Base-by-base conservation (phyloP, 1,284 basidiomycete species). In the Afroboletus lepidellus region DNA sequence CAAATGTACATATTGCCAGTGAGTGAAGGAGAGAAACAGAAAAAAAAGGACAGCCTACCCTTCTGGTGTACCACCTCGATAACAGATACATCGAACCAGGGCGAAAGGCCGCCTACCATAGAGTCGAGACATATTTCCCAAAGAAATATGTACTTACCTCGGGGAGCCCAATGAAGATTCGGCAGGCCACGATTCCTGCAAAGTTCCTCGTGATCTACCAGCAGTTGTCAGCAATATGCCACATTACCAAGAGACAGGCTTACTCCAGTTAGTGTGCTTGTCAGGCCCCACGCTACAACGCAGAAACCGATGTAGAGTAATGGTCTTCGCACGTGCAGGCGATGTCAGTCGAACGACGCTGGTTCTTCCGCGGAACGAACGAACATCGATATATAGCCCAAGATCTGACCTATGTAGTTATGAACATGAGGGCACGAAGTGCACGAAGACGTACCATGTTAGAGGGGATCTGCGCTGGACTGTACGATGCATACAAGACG, bases 51-150 rank as follows among this genome's bases (percentile, higher is more conserved):
- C 8, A 8, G 41, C 8, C 3, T 33, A 77, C 82, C 72, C 77
- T 83, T 56, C 77, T 80, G 0, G 83, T 85, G 58, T 86, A 85
- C 84, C 84, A 85, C 39, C 82, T 71, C 20, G 83, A 85, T 6
- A 85, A 67, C 9, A 85, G 69, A 57, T 81, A 85, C 29, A 82
- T 76, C 2, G 78, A 73, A 13, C 83, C 84, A 9, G 84, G 84
- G 61, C 83, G 84, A 59, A 86, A 85, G 0, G 82, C 81, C 8
- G 83, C 77, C 76, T 78, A 38, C 41, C 25, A 50, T 8, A 30
- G 2, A 27, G 5, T n/a, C n/a, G n/a, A n/a, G n/a, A n/a, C n/a
- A n/a, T n/a, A 13, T 20, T 3, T 24, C 5, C 5, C 2, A 4
- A n/a, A 8, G 5, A 25, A 18, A 25, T 6, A 16, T 13, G 7